Evolutionary conservation across 2,329 filamentous ascomycete species (phyloP).

Genomic region (Mariannaea sp.): DNA sequence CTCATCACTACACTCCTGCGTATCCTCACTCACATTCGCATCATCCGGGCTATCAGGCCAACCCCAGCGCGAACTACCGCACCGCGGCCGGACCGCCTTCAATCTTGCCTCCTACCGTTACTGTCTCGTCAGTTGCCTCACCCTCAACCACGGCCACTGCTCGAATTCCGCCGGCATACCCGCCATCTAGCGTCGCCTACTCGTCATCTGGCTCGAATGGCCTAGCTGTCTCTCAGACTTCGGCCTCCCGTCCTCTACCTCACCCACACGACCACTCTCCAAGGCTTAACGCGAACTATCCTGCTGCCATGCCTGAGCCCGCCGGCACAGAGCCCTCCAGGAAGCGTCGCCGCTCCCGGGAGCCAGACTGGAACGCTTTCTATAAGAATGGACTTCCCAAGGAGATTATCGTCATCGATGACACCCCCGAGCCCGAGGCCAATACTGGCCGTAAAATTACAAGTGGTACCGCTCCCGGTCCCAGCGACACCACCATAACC

Average conservation of each 20-base stretch:
- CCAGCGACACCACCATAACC: slow-evolving; percentile 35
- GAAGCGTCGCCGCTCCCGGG: slow-evolving; percentile 63
- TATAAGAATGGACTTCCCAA: slow-evolving; percentile 83
- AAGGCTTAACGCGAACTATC: slow-evolving; percentile 36
- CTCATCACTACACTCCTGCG: slow-evolving; percentile 64
- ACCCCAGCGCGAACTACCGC: slow-evolving; percentile 38
- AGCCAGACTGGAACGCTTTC: slow-evolving; percentile 79
- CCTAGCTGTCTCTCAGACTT: slow-evolving; percentile 39
- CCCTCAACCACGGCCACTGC: slow-evolving; percentile 30
- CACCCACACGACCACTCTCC: slow-evolving; percentile 40
- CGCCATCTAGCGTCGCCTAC: slow-evolving; percentile 40
- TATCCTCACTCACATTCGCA: slow-evolving; percentile 49
- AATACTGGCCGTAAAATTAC: slow-evolving; percentile 48
- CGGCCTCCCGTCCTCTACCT: slow-evolving; percentile 37
- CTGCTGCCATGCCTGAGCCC: slow-evolving; percentile 37
- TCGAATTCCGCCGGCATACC: slow-evolving; percentile 37
- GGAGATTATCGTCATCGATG: slow-evolving; percentile 84
- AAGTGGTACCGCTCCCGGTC: slow-evolving; percentile 41
- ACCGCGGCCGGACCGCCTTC: slow-evolving; percentile 34
- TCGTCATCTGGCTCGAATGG: slow-evolving; percentile 41
- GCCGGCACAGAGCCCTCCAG: slow-evolving; percentile 43
- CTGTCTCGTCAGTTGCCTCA: slow-evolving; percentile 35
- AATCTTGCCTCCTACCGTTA: slow-evolving; percentile 41
- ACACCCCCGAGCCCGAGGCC: slow-evolving; percentile 65
- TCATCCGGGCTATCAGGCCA: slow-evolving; percentile 39